Evolutionary conservation across 345 rosid species (phyloP), one percentile per base, ranked within the genome.

Genomic region (Brassica nigra): DNA sequence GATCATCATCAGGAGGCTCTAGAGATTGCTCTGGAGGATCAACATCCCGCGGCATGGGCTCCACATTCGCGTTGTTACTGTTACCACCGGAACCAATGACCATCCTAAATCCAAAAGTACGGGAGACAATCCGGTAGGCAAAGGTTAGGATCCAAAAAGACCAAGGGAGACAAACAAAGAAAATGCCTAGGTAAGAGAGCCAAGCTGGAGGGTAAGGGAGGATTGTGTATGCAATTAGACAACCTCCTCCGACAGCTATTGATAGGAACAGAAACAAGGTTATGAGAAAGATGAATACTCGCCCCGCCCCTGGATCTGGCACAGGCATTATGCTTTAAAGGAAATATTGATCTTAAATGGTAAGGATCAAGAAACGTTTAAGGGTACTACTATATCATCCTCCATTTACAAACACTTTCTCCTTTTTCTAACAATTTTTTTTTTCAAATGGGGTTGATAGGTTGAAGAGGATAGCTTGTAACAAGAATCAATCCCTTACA

Each of bases 141-240:
- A 88, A 88, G 0, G 92, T 89, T 30, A 89, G 12, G 28, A 81
- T 1, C 98, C 98, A 91, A 70, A 94, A 95, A 11, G 86, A 18
- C 98, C 98, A 92, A 10, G 97, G 98, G 11, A 92, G 82, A 83
- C 92, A 88, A 49, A 90, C 90, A 2, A 91, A 87, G 77, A 82
- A 4, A 30, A 90, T 83, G 52, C 98, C 98, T 8, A 81, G 79
- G 55, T 82, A 66, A 37, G 92, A 86, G 15, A 89, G 85, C 93
- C 91, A 90, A 11, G 80, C 7, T 0, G 83, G 73, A 10, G 91
- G 79, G 27, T 83, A 36, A 9, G 98, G 97, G 33, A 84, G 81
- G 61, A 72, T 31, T 54, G 90, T 34, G 80, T 92, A 94, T 54
- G 83, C 69, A 2, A 86, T 8, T 7, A 94, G 93, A 79, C 87